Conservation (phyloP, 169 alveolate genomes). For the Hepatocystis sp. region DNA sequence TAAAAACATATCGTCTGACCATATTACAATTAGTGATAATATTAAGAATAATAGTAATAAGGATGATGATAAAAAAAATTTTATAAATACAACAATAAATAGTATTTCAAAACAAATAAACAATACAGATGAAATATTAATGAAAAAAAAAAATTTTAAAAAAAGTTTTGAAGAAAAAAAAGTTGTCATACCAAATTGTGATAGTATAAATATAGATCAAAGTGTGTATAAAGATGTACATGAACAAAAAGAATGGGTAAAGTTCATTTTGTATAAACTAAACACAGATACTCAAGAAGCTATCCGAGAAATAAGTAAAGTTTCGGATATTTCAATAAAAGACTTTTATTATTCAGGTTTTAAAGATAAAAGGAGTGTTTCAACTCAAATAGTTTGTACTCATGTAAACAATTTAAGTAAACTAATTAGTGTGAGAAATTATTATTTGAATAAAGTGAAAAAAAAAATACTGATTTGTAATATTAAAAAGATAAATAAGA, state of each 20-base stretch:
- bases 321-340: constrained; percentile 48
- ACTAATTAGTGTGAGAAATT: constrained; percentile 7
- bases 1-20: too few species aligned
- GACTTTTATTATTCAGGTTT: constrained; percentile 72
- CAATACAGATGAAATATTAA: neutral
- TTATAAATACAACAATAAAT: too few species aligned
- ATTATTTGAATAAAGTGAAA: neutral
- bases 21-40: too few species aligned
- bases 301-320: constrained; percentile 65
- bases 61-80: neutral
- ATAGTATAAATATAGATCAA: too few species aligned
- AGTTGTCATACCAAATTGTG: too few species aligned
- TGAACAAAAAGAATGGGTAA: constrained; percentile 22
- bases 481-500: constrained; percentile 30
- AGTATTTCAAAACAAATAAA: neutral
- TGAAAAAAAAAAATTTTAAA: too few species aligned
- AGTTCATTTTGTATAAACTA: constrained; percentile 51
- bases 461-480: constrained; percentile 55
- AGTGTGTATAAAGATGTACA: neutral
- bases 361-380: constrained; percentile 74
- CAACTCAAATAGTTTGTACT: constrained; percentile 64
- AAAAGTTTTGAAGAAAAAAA: neutral
- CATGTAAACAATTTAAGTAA: constrained; percentile 1
- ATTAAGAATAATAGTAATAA: too few species aligned
- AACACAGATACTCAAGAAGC: constrained; percentile 77